phyloP scores from a whole-genome alignment of 2,329 filamentous ascomycete genomes.

The Epichloe baconii region DNA sequence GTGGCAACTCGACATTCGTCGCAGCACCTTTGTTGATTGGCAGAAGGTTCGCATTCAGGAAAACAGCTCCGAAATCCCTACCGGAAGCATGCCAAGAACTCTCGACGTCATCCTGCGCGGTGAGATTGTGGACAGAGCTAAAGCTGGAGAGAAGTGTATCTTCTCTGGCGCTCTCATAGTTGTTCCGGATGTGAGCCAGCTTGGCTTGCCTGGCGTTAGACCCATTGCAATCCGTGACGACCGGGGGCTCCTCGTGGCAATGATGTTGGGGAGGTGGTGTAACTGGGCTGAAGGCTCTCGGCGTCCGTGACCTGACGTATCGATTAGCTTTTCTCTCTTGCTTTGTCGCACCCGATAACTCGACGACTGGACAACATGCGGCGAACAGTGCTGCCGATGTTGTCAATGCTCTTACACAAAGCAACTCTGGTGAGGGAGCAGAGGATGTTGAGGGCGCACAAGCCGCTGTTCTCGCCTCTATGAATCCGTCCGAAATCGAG shows the following conservation, averaged over 20 bases:
- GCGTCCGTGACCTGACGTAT: constrained; percentile 91
- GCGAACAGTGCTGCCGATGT: constrained; percentile 60
- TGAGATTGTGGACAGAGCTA: constrained; percentile 94
- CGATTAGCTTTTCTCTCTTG: constrained; percentile 92
- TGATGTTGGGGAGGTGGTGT: constrained; percentile 79
- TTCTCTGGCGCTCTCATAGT: constrained; percentile 95
- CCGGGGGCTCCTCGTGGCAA: constrained; percentile 54
- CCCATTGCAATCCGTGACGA: constrained; percentile 79
- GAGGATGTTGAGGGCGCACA: constrained; percentile 76
- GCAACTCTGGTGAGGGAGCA: constrained; percentile 49
- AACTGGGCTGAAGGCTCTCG: constrained; percentile 77
- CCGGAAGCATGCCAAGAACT: constrained; percentile 94
- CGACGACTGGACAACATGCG: constrained; percentile 61
- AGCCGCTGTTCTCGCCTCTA: constrained; percentile 70
- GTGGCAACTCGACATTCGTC: constrained; percentile 95
- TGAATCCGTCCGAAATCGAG: constrained; percentile 78
- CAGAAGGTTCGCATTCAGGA: constrained; percentile 97
- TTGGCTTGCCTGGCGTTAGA: constrained; percentile 74
- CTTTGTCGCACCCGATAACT: constrained; percentile 86
- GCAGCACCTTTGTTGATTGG: constrained; percentile 98
- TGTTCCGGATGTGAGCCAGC: constrained; percentile 89
- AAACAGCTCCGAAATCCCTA: constrained; percentile 96
- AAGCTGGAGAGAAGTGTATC: constrained; percentile 95
- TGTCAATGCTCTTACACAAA: constrained; percentile 60
- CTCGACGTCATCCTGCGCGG: constrained; percentile 94